These are phyloP conservation scores for Candida maltosa DNA, from an alignment of 805 yeast species.

Conservation along the genomic window DNA sequence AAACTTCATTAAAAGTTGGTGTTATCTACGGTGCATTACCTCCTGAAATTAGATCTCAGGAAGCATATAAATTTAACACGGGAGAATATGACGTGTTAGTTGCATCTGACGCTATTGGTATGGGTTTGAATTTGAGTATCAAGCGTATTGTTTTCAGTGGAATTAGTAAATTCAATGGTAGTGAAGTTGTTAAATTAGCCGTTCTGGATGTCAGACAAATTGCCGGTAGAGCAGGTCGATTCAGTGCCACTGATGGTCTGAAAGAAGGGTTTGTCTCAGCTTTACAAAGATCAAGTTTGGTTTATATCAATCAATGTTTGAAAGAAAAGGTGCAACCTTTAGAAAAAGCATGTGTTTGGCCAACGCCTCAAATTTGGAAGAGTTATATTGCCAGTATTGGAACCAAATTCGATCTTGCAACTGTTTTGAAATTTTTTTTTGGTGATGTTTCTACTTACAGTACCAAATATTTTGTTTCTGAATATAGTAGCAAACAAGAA, in stretches of 20 bases:
- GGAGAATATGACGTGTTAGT: constrained; percentile 80
- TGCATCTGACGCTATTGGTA: constrained; percentile 96
- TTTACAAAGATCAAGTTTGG: constrained; percentile 40
- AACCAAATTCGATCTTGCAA: constrained; percentile 41
- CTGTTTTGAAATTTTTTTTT: constrained; percentile 49
- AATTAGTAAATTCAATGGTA: constrained; percentile 69
- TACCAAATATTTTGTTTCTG: constrained; percentile 33
- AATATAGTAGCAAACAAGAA: constrained; percentile 33
- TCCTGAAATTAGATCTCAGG: constrained; percentile 86
- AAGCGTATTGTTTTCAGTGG: constrained; percentile 75
- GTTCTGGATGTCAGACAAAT: constrained; percentile 81
- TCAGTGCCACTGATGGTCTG: constrained; percentile 30
- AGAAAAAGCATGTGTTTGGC: constrained; percentile 70
- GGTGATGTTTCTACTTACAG: constrained; percentile 24
- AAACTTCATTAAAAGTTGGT: constrained; percentile 68
- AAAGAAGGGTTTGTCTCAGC: constrained; percentile 55
- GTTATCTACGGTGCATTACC: constrained; percentile 95
- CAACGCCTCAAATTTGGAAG: constrained; percentile 69
- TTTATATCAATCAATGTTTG: constrained; percentile 45
- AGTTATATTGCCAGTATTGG: constrained; percentile 63
- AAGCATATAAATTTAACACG: constrained; percentile 75
- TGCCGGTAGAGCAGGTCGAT: constrained; percentile 96
- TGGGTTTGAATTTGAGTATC: constrained; percentile 90
- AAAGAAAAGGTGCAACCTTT: constrained; percentile 50
- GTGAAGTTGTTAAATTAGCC: constrained; percentile 41